A percentile compares a stretch with the other conserved stretches of the same genome.
Evolutionary conservation across 2,329 filamentous ascomycete genomes (phyloP).

Genomic region (Exophiala alcalophila): DNA sequence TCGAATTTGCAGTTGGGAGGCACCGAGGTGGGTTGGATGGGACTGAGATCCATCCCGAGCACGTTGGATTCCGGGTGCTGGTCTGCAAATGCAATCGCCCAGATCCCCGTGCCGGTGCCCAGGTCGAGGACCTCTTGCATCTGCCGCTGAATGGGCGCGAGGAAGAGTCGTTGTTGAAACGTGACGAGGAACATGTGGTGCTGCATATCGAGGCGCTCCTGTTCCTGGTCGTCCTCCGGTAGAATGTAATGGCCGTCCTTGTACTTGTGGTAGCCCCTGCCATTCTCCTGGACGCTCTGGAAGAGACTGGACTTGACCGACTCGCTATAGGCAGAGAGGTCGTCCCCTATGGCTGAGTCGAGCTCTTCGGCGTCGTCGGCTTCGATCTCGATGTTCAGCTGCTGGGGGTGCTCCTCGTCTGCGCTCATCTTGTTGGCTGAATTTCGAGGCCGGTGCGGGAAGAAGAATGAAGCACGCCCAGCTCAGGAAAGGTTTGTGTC

Average conservation of each 20-base stretch:
- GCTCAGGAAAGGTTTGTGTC: too few species aligned
- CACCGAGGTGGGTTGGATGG: constrained; percentile 25
- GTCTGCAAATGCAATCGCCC: constrained; percentile 27
- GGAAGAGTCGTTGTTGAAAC: constrained; percentile 11
- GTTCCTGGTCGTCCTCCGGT: constrained; percentile 37
- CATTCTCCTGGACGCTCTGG: constrained; percentile 28
- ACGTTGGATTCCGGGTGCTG: constrained; percentile 28
- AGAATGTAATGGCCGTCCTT: constrained; percentile 23
- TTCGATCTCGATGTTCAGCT: constrained; percentile 2
- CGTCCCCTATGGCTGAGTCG: constrained; percentile 15
- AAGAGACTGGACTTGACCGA: constrained; percentile 12
- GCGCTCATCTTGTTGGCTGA: constrained; percentile 1
- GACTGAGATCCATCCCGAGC: constrained; percentile 28
- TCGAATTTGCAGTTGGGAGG: constrained; percentile 36
- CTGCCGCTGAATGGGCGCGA: constrained; percentile 12
- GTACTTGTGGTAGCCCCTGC: constrained; percentile 26
- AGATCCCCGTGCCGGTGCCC: constrained; percentile 24
- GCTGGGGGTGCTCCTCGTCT: background rate
- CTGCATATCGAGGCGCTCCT: constrained; percentile 34
- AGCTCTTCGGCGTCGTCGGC: constrained; percentile 7
- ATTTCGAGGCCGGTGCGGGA: too few species aligned
- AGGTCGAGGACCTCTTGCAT: constrained; percentile 24
- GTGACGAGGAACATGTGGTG: constrained; percentile 16
- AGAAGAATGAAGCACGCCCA: too few species aligned
- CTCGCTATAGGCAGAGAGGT: constrained; percentile 10